These are phyloP conservation scores for Boletus sp. DNA, from an alignment of 768 basidiomycete genomes.

Conservation along the genomic window DNA sequence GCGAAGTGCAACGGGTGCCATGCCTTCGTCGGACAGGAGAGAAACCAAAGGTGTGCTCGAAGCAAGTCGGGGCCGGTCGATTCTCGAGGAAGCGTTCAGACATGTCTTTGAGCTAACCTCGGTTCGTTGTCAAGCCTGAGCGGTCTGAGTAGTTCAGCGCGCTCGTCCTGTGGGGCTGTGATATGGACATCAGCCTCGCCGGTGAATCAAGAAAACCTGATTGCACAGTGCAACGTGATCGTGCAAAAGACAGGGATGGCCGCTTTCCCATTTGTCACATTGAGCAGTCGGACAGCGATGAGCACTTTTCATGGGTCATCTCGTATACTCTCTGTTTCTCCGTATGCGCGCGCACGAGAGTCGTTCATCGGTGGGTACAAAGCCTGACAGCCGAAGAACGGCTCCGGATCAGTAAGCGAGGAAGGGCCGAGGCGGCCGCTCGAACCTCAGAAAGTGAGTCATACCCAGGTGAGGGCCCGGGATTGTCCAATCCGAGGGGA, in stretches of 20 bases:
- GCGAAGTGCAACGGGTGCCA: conserved; percentile 40
- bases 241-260: conserved; percentile 67
- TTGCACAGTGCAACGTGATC: conserved; percentile 46
- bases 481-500: no score
- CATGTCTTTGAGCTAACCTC: conserved; percentile 49
- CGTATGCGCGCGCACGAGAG: no score
- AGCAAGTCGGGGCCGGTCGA: conserved; percentile 30
- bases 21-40: not conserved
- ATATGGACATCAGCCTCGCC: not conserved
- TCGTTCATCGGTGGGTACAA: not conserved
- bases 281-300: conserved; percentile 64
- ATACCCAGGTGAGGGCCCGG: no score
- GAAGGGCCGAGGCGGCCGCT: no score
- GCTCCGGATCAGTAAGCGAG: no score
- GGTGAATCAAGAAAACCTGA: not conserved
- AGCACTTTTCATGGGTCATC: conserved; percentile 69
- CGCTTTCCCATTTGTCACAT: conserved; percentile 62
- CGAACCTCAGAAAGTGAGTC: no score
- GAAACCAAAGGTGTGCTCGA: not conserved
- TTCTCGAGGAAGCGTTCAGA: conserved; percentile 51
- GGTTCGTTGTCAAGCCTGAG: conserved; percentile 63
- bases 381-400: no score
- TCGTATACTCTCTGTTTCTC: conserved; percentile 45
- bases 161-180: conserved; percentile 43
- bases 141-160: conserved; percentile 45